phyloP scores from a whole-genome alignment of 75 land plant species.

The Selaginella moellendorffii region DNA sequence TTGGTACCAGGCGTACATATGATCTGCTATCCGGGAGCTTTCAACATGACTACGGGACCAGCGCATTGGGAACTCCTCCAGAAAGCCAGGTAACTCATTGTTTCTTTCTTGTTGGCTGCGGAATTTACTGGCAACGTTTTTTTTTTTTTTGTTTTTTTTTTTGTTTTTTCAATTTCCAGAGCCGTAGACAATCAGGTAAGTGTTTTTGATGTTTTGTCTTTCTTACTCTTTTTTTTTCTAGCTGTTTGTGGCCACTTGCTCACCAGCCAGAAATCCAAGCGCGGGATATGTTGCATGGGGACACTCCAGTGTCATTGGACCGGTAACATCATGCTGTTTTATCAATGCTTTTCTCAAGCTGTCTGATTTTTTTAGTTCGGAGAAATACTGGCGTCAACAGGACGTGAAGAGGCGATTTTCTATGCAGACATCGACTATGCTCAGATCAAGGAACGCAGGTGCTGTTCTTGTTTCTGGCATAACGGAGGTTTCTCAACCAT shows the following conservation, averaged over 20 bases:
- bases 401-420: slow-evolving; percentile 60
- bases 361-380: slow-evolving; percentile 49
- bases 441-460: slow-evolving; percentile 57
- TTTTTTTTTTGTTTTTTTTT: too few relatives aligned
- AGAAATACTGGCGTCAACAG: slow-evolving; percentile 81
- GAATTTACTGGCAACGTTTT: not conserved
- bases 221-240: slow-evolving; percentile 14
- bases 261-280: slow-evolving; percentile 74
- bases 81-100: slow-evolving; percentile 59
- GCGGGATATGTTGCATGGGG: slow-evolving; percentile 93
- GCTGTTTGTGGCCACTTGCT: slow-evolving; percentile 89
- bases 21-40: slow-evolving; percentile 97
- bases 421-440: slow-evolving; percentile 84
- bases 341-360: not conserved
- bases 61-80: slow-evolving; percentile 89
- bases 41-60: slow-evolving; percentile 98
- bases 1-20: slow-evolving; percentile 56
- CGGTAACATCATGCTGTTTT: slow-evolving; percentile 37
- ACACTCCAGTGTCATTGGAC: slow-evolving; percentile 87
- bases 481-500: not conserved
- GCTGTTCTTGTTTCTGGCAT: not conserved
- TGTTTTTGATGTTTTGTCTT: not conserved
- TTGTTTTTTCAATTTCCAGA: slow-evolving; percentile 30
- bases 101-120: not conserved
- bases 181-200: slow-evolving; percentile 94